phyloP scores from a whole-genome alignment of 108 stramenopile species.

The Cyclotella kingstonii region DNA sequence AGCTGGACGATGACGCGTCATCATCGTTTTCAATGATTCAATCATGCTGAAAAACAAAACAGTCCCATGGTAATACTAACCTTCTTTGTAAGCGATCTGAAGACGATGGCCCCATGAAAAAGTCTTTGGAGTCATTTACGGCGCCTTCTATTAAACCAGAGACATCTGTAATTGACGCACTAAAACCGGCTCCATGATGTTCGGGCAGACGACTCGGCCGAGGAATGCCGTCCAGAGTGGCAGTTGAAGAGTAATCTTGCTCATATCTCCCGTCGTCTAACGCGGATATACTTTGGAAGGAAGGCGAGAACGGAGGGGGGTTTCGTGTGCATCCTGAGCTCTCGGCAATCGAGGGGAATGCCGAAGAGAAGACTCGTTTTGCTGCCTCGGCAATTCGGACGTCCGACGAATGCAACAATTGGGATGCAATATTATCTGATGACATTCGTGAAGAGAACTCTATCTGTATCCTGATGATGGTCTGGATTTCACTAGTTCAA shows the following conservation, averaged over 20 bases:
- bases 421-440: constrained; percentile 35
- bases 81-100: constrained; percentile 38
- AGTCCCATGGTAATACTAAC: constrained; percentile 6
- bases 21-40: background rate
- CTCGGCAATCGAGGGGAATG: background rate
- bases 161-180: constrained; percentile 1
- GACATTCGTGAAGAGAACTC: too few relatives aligned
- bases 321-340: too few relatives aligned
- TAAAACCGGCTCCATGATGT: constrained; percentile 1
- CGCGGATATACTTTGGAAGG: too few relatives aligned
- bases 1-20: background rate
- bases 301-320: background rate
- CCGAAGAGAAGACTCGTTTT: constrained; percentile 39
- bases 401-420: constrained; percentile 39
- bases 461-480: too few relatives aligned
- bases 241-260: too few relatives aligned
- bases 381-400: constrained; percentile 45
- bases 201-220: background rate
- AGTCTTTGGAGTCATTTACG: constrained; percentile 2
- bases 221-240: background rate
- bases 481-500: too few relatives aligned
- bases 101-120: constrained; percentile 28
- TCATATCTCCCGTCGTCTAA: too few relatives aligned
- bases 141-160: constrained; percentile 6
- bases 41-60: too few relatives aligned